These are phyloP conservation scores for Paratinospora sagittata DNA, from an alignment of 164 flowering plant species.

Conservation along the genomic window DNA sequence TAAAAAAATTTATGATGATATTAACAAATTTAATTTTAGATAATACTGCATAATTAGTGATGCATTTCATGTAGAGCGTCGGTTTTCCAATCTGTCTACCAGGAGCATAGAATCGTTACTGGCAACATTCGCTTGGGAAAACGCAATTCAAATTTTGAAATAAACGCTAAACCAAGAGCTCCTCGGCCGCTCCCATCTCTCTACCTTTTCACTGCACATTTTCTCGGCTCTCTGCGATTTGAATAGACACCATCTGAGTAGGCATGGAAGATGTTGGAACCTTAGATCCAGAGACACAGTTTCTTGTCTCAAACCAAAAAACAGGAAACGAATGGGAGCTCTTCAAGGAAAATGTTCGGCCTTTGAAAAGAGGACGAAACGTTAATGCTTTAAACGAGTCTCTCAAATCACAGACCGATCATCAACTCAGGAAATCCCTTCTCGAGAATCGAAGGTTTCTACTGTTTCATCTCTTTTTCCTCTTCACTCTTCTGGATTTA, in stretches of 20 bases:
- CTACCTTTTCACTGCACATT: background rate
- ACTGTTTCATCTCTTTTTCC: background rate
- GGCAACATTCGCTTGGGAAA: no score
- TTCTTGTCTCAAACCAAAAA: conserved; percentile 46
- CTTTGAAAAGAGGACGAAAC: conserved; percentile 86
- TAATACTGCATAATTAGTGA: no score
- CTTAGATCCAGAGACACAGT: conserved; percentile 68
- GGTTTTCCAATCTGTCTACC: no score
- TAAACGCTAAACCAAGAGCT: no score
- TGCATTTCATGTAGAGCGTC: no score
- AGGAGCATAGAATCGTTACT: no score
- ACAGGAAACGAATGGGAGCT: conserved; percentile 87
- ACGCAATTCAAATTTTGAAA: no score
- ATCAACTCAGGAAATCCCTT: conserved; percentile 46
- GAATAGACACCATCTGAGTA: background rate
- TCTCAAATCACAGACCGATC: conserved; percentile 47
- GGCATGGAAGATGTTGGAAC: conserved; percentile 22
- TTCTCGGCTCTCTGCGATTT: background rate
- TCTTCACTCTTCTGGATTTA: background rate
- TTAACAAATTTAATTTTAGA: no score
- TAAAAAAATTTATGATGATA: no score
- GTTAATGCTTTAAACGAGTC: conserved; percentile 58
- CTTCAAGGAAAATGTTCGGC: conserved; percentile 85
- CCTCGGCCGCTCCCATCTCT: conserved; percentile 1
- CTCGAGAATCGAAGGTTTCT: conserved; percentile 48